A percentile compares a stretch with the other conserved stretches of the same genome.
Evolutionary conservation across 1,139 yeast species (phyloP).

Genomic region (Lodderomyces elongisporus): DNA sequence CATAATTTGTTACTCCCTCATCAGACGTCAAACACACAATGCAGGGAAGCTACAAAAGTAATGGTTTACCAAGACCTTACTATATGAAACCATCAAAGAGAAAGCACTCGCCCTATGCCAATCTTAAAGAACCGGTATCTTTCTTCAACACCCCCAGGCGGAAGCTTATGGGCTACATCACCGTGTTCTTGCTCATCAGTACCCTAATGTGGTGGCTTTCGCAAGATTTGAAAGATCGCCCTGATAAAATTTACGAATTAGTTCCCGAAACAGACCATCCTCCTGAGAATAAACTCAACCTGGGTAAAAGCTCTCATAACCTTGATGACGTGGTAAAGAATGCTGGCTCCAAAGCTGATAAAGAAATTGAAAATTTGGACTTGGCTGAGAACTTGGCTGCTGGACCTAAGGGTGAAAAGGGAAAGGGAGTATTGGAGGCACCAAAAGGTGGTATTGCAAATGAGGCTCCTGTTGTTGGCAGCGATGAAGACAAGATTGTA

Average conservation of each 20-base stretch:
- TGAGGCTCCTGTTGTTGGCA: slow-evolving; percentile 44
- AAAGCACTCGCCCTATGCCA: slow-evolving; percentile 34
- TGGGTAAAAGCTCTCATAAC: slow-evolving; percentile 7
- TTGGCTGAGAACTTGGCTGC: slow-evolving; percentile 40
- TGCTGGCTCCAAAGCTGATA: slow-evolving; percentile 12
- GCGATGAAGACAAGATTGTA: slow-evolving; percentile 33
- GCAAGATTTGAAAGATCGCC: slow-evolving; percentile 30
- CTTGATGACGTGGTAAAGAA: slow-evolving; percentile 12
- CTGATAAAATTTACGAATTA: slow-evolving; percentile 29
- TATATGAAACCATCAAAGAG: slow-evolving; percentile 42
- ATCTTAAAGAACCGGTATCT: slow-evolving; percentile 22
- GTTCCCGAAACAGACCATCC: slow-evolving; percentile 13
- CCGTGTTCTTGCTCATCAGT: slow-evolving; percentile 34
- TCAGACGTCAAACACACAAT: slow-evolving; percentile 17
- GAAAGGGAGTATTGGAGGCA: slow-evolving; percentile 41
- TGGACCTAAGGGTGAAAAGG: slow-evolving; percentile 41
- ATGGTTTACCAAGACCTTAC: slow-evolving; percentile 46
- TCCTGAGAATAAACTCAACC: slow-evolving; percentile 1
- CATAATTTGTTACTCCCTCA: no score
- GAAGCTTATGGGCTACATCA: slow-evolving; percentile 35
- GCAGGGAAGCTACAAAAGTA: slow-evolving; percentile 44
- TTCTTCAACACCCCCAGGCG: slow-evolving; percentile 36
- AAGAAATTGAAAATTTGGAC: slow-evolving; percentile 18
- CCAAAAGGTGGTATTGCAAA: slow-evolving; percentile 50
- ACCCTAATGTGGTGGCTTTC: slow-evolving; percentile 34